Base-by-base conservation (phyloP, 1,284 basidiomycete species). In the Trametes sp. region DNA sequence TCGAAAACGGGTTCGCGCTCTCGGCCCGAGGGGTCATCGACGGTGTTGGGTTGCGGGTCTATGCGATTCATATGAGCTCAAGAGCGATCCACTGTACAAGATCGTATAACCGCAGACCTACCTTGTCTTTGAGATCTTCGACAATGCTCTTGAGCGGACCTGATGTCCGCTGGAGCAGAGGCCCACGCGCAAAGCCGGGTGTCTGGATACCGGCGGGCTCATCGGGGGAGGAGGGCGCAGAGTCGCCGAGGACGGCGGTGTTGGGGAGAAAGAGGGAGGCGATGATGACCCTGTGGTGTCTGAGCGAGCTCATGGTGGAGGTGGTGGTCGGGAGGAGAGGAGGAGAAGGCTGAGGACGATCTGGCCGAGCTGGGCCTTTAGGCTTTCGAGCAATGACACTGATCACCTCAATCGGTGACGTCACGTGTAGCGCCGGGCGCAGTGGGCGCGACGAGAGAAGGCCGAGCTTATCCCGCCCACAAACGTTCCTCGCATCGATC, bases 181-280 rank as follows among this genome's bases (percentile, higher is more conserved):
- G 44, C 11, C 48, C 63, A 16, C 72, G 56, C 35, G 49, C 50
- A 54, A 73, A 71, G 23, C 69, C 62, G 11, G 70, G 70, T 2
- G 65, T 62, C 41, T 55, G 54, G 0, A 63, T 23, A 16, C 66
- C 62, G 48, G 62, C 62, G 48, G 62, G 53, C 44, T 71, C 70
- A 35, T 77, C 78, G 24, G 84, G 83, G 0, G 84, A 85, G 1
- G 82, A 72, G 0, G 82, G 83, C 13, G 73, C 74, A 1, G 84
- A 85, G 59, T 88, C 83, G 72, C 84, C 86, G 42, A 87, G 77
- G 51, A 86, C 82, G 50, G 84, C 84, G 36, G 90, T 91, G 61
- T 83, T 85, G 36, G 91, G 92, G 50, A 93, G 85, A 71, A 93
- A 93, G 59, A 93, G 86, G 23, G 89, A 88, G 14, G 91, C 91